phyloP scores from a whole-genome alignment of 345 rosid species.

The Limnanthes douglasii region DNA sequence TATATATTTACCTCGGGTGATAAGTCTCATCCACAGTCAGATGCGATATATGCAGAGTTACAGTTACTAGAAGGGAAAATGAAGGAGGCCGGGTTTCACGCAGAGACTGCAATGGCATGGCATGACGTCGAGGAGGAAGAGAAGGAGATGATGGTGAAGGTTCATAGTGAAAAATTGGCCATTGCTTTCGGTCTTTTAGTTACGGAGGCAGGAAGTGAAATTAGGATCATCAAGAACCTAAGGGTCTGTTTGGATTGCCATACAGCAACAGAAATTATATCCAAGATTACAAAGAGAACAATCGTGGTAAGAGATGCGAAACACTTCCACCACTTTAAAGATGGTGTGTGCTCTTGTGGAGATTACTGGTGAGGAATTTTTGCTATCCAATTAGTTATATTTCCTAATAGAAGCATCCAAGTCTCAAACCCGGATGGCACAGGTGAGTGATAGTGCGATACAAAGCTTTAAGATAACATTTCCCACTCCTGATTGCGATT shows the following conservation, averaged over 20 bases:
- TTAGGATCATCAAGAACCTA: constrained; percentile 63
- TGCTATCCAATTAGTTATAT: no score
- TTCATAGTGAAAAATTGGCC: constrained; percentile 76
- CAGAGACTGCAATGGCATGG: constrained; percentile 43
- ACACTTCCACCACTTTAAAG: constrained; percentile 69
- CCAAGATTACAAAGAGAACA: constrained; percentile 50
- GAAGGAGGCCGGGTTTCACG: constrained; percentile 59
- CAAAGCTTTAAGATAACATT: no score
- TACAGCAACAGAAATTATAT: constrained; percentile 51
- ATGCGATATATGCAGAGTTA: constrained; percentile 42
- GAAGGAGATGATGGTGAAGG: constrained; percentile 50
- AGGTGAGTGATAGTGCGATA: no score
- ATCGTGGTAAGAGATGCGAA: constrained; percentile 75
- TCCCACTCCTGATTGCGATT: no score
- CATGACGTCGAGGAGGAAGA: constrained; percentile 91
- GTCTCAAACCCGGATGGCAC: no score
- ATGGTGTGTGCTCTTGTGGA: constrained; percentile 68
- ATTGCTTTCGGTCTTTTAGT: constrained; percentile 69
- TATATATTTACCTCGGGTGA: constrained; percentile 67
- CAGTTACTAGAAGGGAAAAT: constrained; percentile 47
- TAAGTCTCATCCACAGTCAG: constrained; percentile 43
- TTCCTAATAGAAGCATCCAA: no score
- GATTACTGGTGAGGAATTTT: constrained; percentile 92
- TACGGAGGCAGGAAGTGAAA: constrained; percentile 52
- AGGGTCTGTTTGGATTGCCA: constrained; percentile 77